A percentile compares a stretch with the other conserved stretches of the same genome.
Conservation (phyloP, 345 rosid genomes). For the Ceriops tagal region DNA sequence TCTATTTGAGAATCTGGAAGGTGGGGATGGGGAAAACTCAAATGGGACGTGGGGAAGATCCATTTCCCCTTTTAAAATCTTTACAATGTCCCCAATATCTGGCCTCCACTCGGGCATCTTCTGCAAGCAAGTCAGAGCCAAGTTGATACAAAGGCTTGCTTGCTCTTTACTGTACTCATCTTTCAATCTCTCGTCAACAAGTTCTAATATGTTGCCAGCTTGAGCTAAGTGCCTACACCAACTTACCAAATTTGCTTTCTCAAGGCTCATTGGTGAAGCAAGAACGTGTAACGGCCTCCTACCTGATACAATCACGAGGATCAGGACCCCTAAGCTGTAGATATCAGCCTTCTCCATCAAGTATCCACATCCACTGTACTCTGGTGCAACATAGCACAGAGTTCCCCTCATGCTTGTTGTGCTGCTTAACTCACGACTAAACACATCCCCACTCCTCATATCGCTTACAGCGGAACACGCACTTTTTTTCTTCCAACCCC, state of each 20-base stretch:
- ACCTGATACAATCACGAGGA: constrained; percentile 88
- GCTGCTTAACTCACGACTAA: constrained; percentile 95
- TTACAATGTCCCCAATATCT: constrained; percentile 71
- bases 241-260: constrained; percentile 87
- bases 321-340: constrained; percentile 88
- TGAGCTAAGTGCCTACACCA: constrained; percentile 97
- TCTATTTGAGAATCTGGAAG: constrained; percentile 55
- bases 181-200: constrained; percentile 81
- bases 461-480: constrained; percentile 62
- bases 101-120: constrained; percentile 85
- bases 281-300: constrained; percentile 91
- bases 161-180: constrained; percentile 69
- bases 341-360: constrained; percentile 95
- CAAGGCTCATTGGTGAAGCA: constrained; percentile 94
- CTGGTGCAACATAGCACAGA: constrained; percentile 91
- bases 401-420: constrained; percentile 99
- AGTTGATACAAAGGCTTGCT: constrained; percentile 79
- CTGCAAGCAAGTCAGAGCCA: constrained; percentile 82
- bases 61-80: constrained; percentile 83
- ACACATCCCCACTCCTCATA: constrained; percentile 94
- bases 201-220: constrained; percentile 72
- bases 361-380: constrained; percentile 81
- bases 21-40: constrained; percentile 92
- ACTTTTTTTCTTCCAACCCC: constrained; percentile 67
- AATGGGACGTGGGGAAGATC: constrained; percentile 62